Percentiles rank a stretch among this genome's conserved stretches.
These are phyloP conservation scores for Cucurbita ficifolia DNA, from an alignment of 306 rosid species.

Conservation along the genomic window DNA sequence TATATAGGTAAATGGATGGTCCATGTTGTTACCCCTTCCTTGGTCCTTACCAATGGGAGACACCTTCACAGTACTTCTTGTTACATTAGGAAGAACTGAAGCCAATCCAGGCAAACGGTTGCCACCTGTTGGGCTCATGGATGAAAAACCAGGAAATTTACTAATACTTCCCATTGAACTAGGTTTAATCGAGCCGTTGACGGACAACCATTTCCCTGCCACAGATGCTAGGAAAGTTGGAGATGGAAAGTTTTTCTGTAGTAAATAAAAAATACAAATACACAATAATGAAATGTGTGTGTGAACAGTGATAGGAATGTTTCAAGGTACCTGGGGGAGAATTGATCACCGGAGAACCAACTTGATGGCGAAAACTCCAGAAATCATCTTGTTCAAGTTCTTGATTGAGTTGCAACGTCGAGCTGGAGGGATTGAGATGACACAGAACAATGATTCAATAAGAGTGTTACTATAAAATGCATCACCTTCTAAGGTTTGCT, in stretches of 20 bases:
- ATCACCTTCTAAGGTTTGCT: background rate
- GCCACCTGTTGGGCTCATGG: conserved; percentile 49
- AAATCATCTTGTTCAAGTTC: conserved; percentile 80
- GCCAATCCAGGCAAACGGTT: conserved; percentile 66
- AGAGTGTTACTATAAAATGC: background rate
- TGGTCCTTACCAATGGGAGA: conserved; percentile 88
- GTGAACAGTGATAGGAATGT: background rate
- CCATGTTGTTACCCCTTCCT: conserved; percentile 41
- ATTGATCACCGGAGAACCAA: conserved; percentile 65
- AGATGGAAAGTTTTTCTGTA: background rate
- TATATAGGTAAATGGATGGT: conserved; percentile 25
- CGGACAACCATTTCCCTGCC: conserved; percentile 64
- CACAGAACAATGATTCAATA: background rate
- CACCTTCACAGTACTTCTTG: conserved; percentile 49
- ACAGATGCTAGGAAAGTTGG: background rate
- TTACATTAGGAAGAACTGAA: conserved; percentile 59
- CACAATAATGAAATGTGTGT: background rate
- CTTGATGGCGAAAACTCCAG: conserved; percentile 48
- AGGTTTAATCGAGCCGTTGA: conserved; percentile 59
- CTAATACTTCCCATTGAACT: conserved; percentile 44
- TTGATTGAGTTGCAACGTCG: conserved; percentile 72
- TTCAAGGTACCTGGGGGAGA: conserved; percentile 40
- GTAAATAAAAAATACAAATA: background rate
- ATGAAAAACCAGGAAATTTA: conserved; percentile 48
- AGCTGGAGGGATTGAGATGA: conserved; percentile 25